Base-by-base conservation (phyloP, 306 rosid genomes). In the Rosa chinensis region DNA sequence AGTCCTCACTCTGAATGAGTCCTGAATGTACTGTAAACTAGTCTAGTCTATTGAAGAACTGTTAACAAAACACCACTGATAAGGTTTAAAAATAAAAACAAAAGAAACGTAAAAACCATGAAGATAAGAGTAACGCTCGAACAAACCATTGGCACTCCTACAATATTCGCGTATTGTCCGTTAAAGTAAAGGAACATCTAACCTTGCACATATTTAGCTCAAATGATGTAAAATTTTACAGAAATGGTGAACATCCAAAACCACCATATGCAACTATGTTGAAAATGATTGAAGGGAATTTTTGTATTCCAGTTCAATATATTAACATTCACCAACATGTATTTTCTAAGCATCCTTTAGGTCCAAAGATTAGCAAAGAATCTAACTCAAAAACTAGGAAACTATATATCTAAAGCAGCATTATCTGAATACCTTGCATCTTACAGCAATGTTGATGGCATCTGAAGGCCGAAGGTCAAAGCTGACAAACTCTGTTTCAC, bases 381-480 rank as follows among this genome's bases (percentile, higher is more conserved):
- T 21, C 42, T 16, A 5, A 43, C 64, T 43, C 66, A 45, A 80
- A 39, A 3, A 64, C 76, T 40, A 16, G 11, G 13, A 53, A 78
- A 69, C 49, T 44, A 23, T 43, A 71, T 1, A 73, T 63, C 59
- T 1, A 20, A 64, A 66, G 74, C 35, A 23, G 40, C n/a, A 77
- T 39, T 42, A 63, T 52, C 14, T 55, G 32, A 71, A 70, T 85
- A 95, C 99, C 98, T 95, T 91, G 98, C 99, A 95, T 81, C 94
- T 84, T 58, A 95, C 92, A 45, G 99, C 99, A 84, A 95, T 91
- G 86, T 95, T 95, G 88, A 95, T 95, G 44, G 99, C 99, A 75
- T 95, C 99, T 53, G 99, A 95, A 77, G 99, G 99, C 43, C 99
- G 93, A 50, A 95, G 99, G 83, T 95, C 99, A 49, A 95, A 93